Base-by-base conservation (phyloP, 345 rosid genomes). In the Moricandia moricandioides region DNA sequence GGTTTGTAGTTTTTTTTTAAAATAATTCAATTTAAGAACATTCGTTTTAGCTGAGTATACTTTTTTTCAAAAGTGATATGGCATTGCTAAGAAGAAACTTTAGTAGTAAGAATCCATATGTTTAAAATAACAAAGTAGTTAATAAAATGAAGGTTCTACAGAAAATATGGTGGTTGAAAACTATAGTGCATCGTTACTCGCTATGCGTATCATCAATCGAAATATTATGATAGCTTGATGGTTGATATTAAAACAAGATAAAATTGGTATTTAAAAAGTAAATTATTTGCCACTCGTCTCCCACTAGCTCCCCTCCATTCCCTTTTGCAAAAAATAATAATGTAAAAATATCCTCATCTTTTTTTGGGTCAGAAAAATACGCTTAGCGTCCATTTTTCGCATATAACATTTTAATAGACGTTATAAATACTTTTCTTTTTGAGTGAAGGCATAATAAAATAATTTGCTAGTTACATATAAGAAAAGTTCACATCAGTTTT, bases 281-380 rank as follows among this genome's bases (percentile, higher is more conserved):
- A 77, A 65, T 49, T 70, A 71, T 65, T 65, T 71, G 76, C 68
- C 76, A 71, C 80, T 77, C 76, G 72, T 77, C 72, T 65, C 76
- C 76, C 80, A 77, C 76, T 77, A 77, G 62, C 80, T 21, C 33
- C 31, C 43, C 27, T 57, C 40, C 55, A 56, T 31, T 26, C 3
- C 2, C 45, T 47, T 77, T 43, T 57, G 14, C 26, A 30, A 30
- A 76, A 69, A 63, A 14, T n/a, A 40, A 40, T 4, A 10, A 62
- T 10, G 24, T 21, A n/a, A n/a, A n/a, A n/a, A n/a, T n/a, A 21
- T 21, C 24, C 24, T 21, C 24, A 21, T 21, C 24, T 21, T 21
- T 21, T 21, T 21, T 21, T 21, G 1, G 24, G 24, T 21, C 24
- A 21, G 24, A 2, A 21, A 21, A 21, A 21, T 21, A 21, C 24